Evolutionary conservation across 305 asterid species (phyloP).

Genomic region (Stenogyne calaminthoides): DNA sequence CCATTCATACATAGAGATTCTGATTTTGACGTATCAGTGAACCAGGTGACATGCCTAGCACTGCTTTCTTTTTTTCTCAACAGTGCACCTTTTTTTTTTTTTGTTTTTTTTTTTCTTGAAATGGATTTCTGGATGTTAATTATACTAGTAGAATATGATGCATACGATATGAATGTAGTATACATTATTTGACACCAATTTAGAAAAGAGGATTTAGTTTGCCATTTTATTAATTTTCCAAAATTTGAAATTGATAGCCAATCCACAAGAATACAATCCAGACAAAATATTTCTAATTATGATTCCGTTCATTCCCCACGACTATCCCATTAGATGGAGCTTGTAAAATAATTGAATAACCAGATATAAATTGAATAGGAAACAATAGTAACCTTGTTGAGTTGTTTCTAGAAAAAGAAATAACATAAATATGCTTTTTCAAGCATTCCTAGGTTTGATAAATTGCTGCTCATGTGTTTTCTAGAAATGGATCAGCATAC

Average conservation of each 20-base stretch:
- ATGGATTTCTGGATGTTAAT: background rate
- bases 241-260: background rate
- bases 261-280: too few relatives aligned
- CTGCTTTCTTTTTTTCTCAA: constrained; percentile 33
- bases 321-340: background rate
- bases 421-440: constrained; percentile 13
- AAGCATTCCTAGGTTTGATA: constrained; percentile 19
- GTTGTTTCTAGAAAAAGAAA: constrained; percentile 14
- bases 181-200: background rate
- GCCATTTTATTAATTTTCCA: too few relatives aligned
- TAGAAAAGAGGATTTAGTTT: background rate
- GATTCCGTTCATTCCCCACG: too few relatives aligned
- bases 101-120: background rate
- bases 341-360: background rate
- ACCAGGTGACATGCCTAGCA: constrained; percentile 50
- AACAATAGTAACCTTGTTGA: background rate
- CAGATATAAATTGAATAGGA: background rate
- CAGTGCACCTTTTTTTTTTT: constrained; percentile 13
- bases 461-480: constrained; percentile 2
- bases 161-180: background rate
- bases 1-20: constrained; percentile 50
- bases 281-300: too few relatives aligned
- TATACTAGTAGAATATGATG: background rate
- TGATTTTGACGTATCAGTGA: constrained; percentile 58
- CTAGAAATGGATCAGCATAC: constrained; percentile 25